Conservation (phyloP, 805 yeast genomes). For the Jamesozyma hellenica region DNA sequence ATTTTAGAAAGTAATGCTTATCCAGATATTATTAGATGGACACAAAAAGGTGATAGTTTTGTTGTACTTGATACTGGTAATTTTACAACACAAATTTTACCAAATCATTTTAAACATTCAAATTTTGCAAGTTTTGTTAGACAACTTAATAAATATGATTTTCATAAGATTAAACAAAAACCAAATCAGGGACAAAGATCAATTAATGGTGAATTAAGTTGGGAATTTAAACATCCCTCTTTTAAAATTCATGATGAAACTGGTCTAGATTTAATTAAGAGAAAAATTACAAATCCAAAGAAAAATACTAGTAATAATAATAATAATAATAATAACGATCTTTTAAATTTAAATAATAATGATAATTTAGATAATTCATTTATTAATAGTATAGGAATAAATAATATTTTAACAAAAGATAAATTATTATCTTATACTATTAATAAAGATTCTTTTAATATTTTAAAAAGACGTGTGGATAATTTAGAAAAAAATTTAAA, state of each 20-base stretch:
- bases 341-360: not conserved
- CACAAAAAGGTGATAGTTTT: constrained; percentile 73
- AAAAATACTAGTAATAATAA: constrained; percentile 18
- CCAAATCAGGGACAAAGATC: constrained; percentile 46
- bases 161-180: constrained; percentile 82
- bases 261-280: constrained; percentile 76
- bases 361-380: constrained; percentile 12
- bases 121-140: constrained; percentile 93
- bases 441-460: constrained; percentile 18
- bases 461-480: constrained; percentile 30
- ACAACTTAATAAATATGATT: constrained; percentile 92
- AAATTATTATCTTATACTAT: constrained; percentile 18
- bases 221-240: constrained; percentile 94
- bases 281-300: constrained; percentile 61
- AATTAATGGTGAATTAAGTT: constrained; percentile 66
- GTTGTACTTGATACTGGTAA: constrained; percentile 84
- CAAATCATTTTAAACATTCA: constrained; percentile 87
- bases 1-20: constrained; percentile 81
- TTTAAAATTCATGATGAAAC: constrained; percentile 67
- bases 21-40: constrained; percentile 74
- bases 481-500: constrained; percentile 23
- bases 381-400: constrained; percentile 13
- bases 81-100: constrained; percentile 79
- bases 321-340: no score
- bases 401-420: constrained; percentile 7